Conservation (phyloP, 192 early-diverging fungal genomes). For the Oehlia diaphana region DNA sequence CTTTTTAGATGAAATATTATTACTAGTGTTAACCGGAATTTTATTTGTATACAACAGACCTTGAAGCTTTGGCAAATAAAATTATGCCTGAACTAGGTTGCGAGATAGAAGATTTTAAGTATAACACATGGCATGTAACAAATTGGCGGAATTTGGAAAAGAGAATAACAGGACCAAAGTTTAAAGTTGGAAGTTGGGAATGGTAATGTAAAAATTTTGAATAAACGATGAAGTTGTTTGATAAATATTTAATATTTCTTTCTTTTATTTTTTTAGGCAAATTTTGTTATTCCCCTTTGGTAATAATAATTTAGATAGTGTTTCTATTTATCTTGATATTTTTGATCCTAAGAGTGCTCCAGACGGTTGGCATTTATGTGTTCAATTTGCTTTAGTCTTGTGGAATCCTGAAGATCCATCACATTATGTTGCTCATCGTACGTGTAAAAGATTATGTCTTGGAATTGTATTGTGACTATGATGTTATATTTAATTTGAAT, state of each 20-base stretch:
- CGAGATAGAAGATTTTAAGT: conserved; percentile 42
- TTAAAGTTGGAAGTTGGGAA: conserved; percentile 49
- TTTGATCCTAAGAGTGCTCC: conserved; percentile 62
- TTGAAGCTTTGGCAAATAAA: conserved; percentile 40
- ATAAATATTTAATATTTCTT: too few species aligned
- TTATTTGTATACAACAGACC: conserved; percentile 29
- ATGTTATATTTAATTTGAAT: background rate
- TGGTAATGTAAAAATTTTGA: conserved; percentile 31
- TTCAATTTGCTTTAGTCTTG: conserved; percentile 76
- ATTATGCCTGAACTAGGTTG: conserved; percentile 38
- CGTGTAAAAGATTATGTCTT: conserved; percentile 31
- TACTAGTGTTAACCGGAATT: too few species aligned
- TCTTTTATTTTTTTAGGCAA: conserved; percentile 54
- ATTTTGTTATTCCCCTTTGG: conserved; percentile 89
- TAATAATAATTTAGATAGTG: conserved; percentile 65
- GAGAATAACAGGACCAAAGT: conserved; percentile 48
- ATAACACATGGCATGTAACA: conserved; percentile 42
- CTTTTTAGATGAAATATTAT: too few species aligned
- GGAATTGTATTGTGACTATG: background rate
- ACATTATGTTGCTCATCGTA: conserved; percentile 51
- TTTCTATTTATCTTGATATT: conserved; percentile 90
- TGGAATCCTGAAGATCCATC: conserved; percentile 72
- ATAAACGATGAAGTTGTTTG: too few species aligned
- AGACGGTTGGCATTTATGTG: conserved; percentile 79
- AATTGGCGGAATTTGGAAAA: conserved; percentile 43